Evolutionary conservation across 257 asterid species (phyloP), one percentile per base, ranked within the genome.

Genomic region (Ophiorrhiza pumila): DNA sequence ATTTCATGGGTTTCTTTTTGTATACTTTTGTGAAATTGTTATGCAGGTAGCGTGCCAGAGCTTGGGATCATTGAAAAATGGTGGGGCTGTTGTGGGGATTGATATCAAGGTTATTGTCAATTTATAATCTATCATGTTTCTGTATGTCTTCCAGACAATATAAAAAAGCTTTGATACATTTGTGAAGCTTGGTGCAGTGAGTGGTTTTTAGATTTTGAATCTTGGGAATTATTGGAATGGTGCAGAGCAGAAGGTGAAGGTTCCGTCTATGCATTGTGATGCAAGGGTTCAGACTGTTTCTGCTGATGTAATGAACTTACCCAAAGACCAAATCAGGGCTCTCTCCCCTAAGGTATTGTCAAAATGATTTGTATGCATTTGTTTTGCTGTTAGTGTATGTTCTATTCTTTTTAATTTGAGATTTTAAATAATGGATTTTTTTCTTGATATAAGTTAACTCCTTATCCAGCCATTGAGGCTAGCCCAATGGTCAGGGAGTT

Each of bases 221-320:
- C 55, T 37, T 50, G 63, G 43, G 31, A 69, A 49, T 68, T 52
- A 68, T 78, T 58, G 75, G 8, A 69, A 27, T 79, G 81, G 18
- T 83, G 88, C 86, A 85, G 91, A 81, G 86, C 96, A 92, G 98
- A 89, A 87, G 85, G 97, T 91, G 85, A 93, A 87, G 84, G 95
- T 93, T 71, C 98, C 98, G 1, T 76, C 92, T 1, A 81, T 55
- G 82, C 85, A 85, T 74, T 93, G 98, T 76, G 98, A 93, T 80
- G 80, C 84, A 29, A 86, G 98, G 82, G 97, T 93, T 29, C 85
- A 83, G 81, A 93, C 97, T 45, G 80, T 91, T 73, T 87, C 88
- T 76, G 95, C 84, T 52, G 92, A 93, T 85, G 95, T 82, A 60
- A 84, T 89, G 86, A 87, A 81, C 65, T 78, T 87, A 20, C 75